Conservation (phyloP, 2,329 filamentous ascomycete genomes). For the Bisporella sp. region DNA sequence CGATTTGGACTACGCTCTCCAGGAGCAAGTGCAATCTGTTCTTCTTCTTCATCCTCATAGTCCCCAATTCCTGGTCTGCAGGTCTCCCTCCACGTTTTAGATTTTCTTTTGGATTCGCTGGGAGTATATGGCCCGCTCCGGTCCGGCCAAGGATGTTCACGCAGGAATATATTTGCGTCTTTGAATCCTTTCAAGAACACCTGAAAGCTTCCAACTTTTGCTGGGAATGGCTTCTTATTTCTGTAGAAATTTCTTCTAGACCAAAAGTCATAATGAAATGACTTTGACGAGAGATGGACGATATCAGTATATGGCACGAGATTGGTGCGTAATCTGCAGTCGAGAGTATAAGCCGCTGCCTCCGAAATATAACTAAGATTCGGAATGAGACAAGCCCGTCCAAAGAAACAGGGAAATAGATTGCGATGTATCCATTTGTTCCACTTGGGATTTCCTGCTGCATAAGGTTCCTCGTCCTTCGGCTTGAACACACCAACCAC, state of each 20-base stretch:
- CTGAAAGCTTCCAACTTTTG: slow-evolving; percentile 93
- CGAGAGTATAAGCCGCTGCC: slow-evolving; percentile 91
- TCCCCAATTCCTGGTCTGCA: slow-evolving; percentile 56
- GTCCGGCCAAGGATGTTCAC: slow-evolving; percentile 95
- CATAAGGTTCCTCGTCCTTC: slow-evolving; percentile 97
- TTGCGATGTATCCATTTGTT: slow-evolving; percentile 99
- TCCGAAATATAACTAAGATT: slow-evolving; percentile 98
- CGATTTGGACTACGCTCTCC: slow-evolving; percentile 14
- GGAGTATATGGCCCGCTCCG: slow-evolving; percentile 65
- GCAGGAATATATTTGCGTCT: slow-evolving; percentile 90
- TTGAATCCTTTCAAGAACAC: slow-evolving; percentile 96
- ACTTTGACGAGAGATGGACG: slow-evolving; percentile 88
- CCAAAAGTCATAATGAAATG: slow-evolving; percentile 98
- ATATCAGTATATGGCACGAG: slow-evolving; percentile 96
- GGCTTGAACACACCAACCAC: slow-evolving; percentile 98
- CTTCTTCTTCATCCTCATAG: slow-evolving; percentile 52
- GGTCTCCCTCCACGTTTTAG: slow-evolving; percentile 71
- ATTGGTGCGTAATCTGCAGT: slow-evolving; percentile 81
- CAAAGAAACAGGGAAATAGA: slow-evolving; percentile 94
- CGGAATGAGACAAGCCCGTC: slow-evolving; percentile 87
- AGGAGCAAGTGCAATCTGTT: slow-evolving; percentile 27
- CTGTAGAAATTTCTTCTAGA: slow-evolving; percentile 82
- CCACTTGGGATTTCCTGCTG: slow-evolving; percentile 96
- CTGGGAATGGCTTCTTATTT: slow-evolving; percentile 77
- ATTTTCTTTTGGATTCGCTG: slow-evolving; percentile 60